Evolutionary conservation across 1,139 yeast genomes (phyloP).

Genomic region (Protomyces arabidopsidicola): DNA sequence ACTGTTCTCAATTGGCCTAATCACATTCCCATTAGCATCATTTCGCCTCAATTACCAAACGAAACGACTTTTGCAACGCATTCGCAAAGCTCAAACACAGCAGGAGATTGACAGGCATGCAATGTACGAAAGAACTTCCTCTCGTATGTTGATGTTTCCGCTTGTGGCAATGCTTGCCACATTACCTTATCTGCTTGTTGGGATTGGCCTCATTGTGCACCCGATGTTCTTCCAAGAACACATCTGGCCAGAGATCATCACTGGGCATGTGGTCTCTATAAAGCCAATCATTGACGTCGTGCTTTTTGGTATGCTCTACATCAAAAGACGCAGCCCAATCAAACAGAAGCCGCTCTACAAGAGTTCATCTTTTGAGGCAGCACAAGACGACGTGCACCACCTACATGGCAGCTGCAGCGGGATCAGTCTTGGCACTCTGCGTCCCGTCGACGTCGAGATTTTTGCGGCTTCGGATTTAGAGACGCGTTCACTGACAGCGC

Average conservation of each 20-base stretch:
- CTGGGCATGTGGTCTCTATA: not conserved
- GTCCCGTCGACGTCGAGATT: not conserved
- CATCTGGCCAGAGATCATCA: not conserved
- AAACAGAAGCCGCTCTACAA: not conserved
- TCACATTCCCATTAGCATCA: not conserved
- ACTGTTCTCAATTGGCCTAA: not conserved
- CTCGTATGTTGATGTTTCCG: not conserved
- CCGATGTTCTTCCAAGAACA: not conserved
- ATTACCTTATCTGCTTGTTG: not conserved
- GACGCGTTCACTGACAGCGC: not conserved
- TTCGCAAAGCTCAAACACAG: not conserved
- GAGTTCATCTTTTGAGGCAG: not conserved
- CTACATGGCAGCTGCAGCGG: too few relatives aligned
- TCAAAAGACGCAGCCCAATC: not conserved
- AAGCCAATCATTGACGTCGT: not conserved
- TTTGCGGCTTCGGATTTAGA: not conserved
- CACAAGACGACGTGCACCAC: too few relatives aligned
- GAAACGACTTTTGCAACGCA: not conserved
- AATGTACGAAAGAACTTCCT: not conserved
- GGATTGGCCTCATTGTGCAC: not conserved
- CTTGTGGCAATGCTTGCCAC: not conserved
- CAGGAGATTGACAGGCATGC: not conserved
- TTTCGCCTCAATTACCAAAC: not conserved
- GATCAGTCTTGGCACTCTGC: not conserved
- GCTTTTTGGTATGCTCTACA: not conserved